These are phyloP conservation scores for Clonostachys sp. DNA, from an alignment of 2,329 filamentous ascomycete genomes.

Conservation along the genomic window DNA sequence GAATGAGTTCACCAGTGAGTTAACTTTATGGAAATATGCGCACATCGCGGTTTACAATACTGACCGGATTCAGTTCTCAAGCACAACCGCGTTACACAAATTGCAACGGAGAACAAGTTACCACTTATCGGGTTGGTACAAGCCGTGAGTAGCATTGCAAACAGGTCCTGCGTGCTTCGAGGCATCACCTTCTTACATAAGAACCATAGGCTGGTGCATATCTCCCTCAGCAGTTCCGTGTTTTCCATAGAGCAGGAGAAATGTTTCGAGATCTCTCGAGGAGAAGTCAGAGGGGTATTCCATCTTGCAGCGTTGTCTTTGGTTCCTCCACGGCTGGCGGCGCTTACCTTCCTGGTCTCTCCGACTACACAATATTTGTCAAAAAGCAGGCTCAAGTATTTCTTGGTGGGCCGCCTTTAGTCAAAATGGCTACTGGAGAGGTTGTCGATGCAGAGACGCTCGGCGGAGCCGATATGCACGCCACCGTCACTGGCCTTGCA, in stretches of 20 bases:
- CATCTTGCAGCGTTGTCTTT: slow-evolving; percentile 36
- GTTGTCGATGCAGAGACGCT: slow-evolving; percentile 31
- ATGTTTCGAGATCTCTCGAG: slow-evolving; percentile 33
- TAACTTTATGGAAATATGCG: no score
- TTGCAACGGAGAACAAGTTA: slow-evolving; percentile 29
- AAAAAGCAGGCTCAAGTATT: slow-evolving; percentile 36
- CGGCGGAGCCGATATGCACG: slow-evolving; percentile 34
- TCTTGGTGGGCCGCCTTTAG: slow-evolving; percentile 34
- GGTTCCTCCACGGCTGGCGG: slow-evolving; percentile 34
- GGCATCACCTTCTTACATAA: background rate
- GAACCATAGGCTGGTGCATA: slow-evolving; percentile 22
- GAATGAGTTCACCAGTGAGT: slow-evolving; percentile 30
- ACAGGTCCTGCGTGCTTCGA: background rate
- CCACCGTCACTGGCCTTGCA: slow-evolving; percentile 30
- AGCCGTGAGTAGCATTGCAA: slow-evolving; percentile 15
- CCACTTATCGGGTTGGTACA: slow-evolving; percentile 31
- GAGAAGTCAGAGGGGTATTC: slow-evolving; percentile 25
- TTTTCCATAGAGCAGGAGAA: slow-evolving; percentile 28
- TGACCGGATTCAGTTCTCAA: slow-evolving; percentile 23
- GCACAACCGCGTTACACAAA: slow-evolving; percentile 15
- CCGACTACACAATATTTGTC: slow-evolving; percentile 29
- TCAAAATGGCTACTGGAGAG: slow-evolving; percentile 41
- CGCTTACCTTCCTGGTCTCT: slow-evolving; percentile 11
- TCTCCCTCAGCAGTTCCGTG: slow-evolving; percentile 34
- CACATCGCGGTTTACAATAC: no score